Evolutionary conservation across 306 rosid genomes (phyloP).

Genomic region (Citrullus amarus): DNA sequence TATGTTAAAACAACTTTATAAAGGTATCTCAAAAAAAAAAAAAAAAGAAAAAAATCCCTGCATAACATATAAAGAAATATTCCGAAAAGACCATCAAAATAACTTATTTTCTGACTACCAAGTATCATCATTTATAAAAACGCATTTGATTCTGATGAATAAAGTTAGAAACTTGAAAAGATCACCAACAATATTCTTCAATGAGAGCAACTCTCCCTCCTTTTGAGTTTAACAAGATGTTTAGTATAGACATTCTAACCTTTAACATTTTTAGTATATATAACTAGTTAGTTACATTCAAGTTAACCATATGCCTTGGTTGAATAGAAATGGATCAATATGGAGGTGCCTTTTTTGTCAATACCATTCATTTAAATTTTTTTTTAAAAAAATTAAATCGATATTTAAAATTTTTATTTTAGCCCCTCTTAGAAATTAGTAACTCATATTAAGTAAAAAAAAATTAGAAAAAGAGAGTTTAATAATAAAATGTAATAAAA

Average conservation of each 20-base stretch:
- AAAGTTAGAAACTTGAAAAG: neutral
- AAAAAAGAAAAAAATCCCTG: too few species aligned
- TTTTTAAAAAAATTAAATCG: neutral
- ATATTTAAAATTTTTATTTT: neutral
- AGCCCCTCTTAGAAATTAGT: neutral
- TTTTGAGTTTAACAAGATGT: too few species aligned
- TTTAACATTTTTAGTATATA: too few species aligned
- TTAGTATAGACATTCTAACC: too few species aligned
- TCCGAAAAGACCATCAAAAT: neutral
- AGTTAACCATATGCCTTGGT: too few species aligned
- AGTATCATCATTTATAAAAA: too few species aligned
- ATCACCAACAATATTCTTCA: neutral
- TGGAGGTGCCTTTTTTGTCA: neutral
- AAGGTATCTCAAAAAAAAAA: too few species aligned
- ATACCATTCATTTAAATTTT: neutral
- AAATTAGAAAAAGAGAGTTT: neutral
- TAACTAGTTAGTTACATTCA: too few species aligned
- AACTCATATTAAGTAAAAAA: neutral
- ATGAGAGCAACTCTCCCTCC: neutral
- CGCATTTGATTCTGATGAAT: neutral
- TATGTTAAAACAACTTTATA: too few species aligned
- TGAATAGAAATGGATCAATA: neutral
- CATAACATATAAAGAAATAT: neutral
- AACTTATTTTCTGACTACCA: neutral
- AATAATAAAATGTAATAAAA: neutral